These are phyloP conservation scores for Castanospermum australe DNA, from an alignment of 306 rosid genomes.

Conservation along the genomic window DNA sequence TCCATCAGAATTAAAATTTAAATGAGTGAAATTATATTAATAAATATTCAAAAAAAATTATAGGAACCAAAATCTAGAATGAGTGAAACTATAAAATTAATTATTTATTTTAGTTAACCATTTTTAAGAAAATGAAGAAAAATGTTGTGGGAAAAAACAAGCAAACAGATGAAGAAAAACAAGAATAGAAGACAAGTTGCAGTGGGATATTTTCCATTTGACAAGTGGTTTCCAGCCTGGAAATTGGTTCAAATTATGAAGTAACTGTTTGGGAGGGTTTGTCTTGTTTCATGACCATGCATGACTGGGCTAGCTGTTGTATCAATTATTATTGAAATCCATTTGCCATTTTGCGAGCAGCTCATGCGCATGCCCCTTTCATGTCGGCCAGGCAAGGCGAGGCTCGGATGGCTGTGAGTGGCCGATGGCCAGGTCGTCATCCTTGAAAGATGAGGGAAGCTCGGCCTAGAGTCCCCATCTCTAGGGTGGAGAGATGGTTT, in stretches of 20 bases:
- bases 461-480: too few species aligned
- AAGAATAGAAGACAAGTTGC: conserved; percentile 22
- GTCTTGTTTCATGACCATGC: conserved; percentile 25
- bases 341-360: background rate
- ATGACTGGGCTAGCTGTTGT: background rate
- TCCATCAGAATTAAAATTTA: too few species aligned
- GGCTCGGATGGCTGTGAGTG: too few species aligned
- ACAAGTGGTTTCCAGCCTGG: conserved; percentile 23
- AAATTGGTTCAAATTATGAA: background rate
- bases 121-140: background rate
- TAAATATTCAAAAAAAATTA: too few species aligned
- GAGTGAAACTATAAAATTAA: too few species aligned
- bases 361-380: background rate
- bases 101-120: too few species aligned
- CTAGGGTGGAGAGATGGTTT: too few species aligned
- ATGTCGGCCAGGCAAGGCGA: background rate
- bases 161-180: background rate
- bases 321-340: background rate
- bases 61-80: too few species aligned
- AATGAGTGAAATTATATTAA: too few species aligned
- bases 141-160: background rate
- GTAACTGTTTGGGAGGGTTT: background rate
- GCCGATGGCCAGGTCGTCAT: too few species aligned
- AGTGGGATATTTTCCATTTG: background rate
- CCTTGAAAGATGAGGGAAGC: too few species aligned